Conservation (phyloP, 306 rosid species). For the Trifolium repens region DNA sequence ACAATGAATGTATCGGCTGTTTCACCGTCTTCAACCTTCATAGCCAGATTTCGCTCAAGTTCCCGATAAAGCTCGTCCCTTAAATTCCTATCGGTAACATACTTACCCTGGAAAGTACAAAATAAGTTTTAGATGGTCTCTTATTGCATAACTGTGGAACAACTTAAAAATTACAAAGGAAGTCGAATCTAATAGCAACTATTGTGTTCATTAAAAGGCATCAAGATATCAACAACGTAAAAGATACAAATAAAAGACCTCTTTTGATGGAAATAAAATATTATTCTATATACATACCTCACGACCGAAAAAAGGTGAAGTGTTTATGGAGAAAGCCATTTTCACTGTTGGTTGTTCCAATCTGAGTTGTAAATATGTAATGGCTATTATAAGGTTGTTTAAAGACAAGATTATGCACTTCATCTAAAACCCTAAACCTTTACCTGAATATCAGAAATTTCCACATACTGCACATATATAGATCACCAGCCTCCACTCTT, state of each 20-base stretch:
- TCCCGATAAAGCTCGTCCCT: constrained; percentile 92
- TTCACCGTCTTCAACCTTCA: constrained; percentile 98
- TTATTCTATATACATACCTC: constrained; percentile 66
- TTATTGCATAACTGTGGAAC: too few relatives aligned
- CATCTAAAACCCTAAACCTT: constrained; percentile 28
- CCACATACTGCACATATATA: constrained; percentile 95
- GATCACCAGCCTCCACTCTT: constrained; percentile 89
- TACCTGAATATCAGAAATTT: constrained; percentile 90
- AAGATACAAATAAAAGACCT: constrained; percentile 5
- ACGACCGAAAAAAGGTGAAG: constrained; percentile 95
- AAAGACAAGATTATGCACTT: constrained; percentile 29
- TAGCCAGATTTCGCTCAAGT: constrained; percentile 94
- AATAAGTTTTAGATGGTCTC: too few relatives aligned
- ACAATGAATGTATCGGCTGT: constrained; percentile 94
- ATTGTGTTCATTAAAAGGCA: constrained; percentile 31
- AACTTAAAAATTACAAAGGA: background rate
- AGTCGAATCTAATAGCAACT: constrained; percentile 33
- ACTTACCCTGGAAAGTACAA: constrained; percentile 75
- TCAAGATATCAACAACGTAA: constrained; percentile 30
- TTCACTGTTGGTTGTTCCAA: constrained; percentile 99
- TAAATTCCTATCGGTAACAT: constrained; percentile 94
- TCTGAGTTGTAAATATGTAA: constrained; percentile 48
- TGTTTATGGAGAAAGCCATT: constrained; percentile 93
- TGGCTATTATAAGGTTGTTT: constrained; percentile 24
- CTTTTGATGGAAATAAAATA: constrained; percentile 3